Base-by-base conservation (phyloP, 1,284 basidiomycete genomes). In the Sporisorium scitamineum region DNA sequence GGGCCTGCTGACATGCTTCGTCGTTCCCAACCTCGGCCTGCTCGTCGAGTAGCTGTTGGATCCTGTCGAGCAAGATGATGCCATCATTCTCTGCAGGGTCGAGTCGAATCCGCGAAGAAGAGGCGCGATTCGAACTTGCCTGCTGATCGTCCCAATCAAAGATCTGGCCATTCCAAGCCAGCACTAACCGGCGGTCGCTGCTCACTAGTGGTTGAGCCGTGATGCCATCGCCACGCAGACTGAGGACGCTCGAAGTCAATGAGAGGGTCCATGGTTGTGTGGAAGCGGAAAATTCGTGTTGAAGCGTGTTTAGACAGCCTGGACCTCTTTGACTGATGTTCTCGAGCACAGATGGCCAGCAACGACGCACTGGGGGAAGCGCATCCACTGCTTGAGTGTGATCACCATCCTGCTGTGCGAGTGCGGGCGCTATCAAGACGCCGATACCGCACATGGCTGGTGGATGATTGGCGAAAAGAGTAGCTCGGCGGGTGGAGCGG, bases 111-210 rank as follows among this genome's bases (percentile, higher is more conserved):
- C 45, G 48, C 2, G 64, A 60, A 0, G 62, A 57, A 18, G 60
- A 55, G 14, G 67, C 56, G 5, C 42, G 34, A 10, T 39, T 22
- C 11, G 56, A 54, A 5, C 26, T 14, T 1, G 34, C 20, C 22
- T 18, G 16, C 2, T 31, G 10, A 22, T 63, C 53, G n/a, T 71
- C 53, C 54, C 50, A 64, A 44, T 69, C 70, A 41, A 83, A 84
- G 34, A 84, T 72, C 62, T 84, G 76, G 7, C 83, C 83, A 51
- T 84, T 84, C 83, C 83, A 84, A 2, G 70, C 60, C n/a, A 84
- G 53, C 3, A 62, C 18, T 7, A 79, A 55, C 11, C 62, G 50
- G 8, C 45, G 58, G 31, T 76, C 58, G n/a, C 9, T 11, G 42
- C 42, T 53, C 0, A 24, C 16, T 0, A 83, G 39, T 10, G 83